A percentile compares a stretch with the other conserved stretches of the same genome.
Evolutionary conservation across 2,329 filamentous ascomycete species (phyloP).

Genomic region (Phaeoacremonium minimum): DNA sequence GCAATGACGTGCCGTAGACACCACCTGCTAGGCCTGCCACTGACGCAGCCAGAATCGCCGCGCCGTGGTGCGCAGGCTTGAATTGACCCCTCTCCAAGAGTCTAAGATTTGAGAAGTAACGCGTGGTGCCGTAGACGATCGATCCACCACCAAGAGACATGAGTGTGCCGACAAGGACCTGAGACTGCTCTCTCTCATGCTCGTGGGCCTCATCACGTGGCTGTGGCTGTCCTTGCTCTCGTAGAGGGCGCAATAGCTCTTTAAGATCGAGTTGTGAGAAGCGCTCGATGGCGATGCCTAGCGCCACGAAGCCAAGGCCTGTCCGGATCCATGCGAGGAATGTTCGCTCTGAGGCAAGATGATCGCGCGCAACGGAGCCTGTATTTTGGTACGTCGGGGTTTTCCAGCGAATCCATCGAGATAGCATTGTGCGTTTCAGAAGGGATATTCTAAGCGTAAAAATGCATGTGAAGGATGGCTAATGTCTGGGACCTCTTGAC

Average conservation of each 20-base stretch:
- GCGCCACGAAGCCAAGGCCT: slow-evolving; percentile 45
- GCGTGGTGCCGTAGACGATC: slow-evolving; percentile 39
- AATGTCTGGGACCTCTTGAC: too few relatives aligned
- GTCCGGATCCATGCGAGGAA: slow-evolving; percentile 48
- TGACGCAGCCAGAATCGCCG: slow-evolving; percentile 19
- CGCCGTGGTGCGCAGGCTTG: slow-evolving; percentile 23
- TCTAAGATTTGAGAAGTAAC: slow-evolving; percentile 40
- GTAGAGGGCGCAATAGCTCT: slow-evolving; percentile 19
- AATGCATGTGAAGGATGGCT: too few relatives aligned
- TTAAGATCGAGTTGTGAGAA: slow-evolving; percentile 38
- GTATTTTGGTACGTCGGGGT: slow-evolving; percentile 34
- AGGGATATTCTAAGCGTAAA: too few relatives aligned
- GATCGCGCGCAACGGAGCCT: slow-evolving; percentile 44
- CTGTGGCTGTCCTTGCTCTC: slow-evolving; percentile 6
- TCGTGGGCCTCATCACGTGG: slow-evolving; percentile 9
- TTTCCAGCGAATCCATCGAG: slow-evolving; percentile 9
- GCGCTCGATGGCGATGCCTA: slow-evolving; percentile 43
- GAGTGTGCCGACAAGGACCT: slow-evolving; percentile 32
- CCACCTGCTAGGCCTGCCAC: slow-evolving; percentile 23
- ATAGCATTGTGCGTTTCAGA: too few relatives aligned
- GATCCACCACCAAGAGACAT: slow-evolving; percentile 38
- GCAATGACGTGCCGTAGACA: slow-evolving; percentile 18
- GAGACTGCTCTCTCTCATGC: slow-evolving; percentile 22
- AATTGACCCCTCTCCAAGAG: slow-evolving; percentile 37
- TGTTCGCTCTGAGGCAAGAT: slow-evolving; percentile 49